phyloP scores from a whole-genome alignment of 352 stramenopile species.

The Vaucheria bursata region DNA sequence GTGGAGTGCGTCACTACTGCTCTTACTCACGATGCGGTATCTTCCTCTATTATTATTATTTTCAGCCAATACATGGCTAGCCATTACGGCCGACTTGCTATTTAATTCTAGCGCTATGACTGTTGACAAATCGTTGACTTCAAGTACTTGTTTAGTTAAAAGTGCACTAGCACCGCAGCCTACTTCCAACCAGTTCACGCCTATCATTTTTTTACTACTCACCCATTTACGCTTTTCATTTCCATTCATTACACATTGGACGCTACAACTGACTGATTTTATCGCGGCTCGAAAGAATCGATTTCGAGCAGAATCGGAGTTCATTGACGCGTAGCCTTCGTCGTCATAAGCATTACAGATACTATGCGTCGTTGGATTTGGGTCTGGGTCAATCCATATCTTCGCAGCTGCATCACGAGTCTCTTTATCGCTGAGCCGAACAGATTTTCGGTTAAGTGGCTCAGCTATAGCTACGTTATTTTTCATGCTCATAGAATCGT shows the following conservation, averaged over 20 bases:
- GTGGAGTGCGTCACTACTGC: too few relatives aligned
- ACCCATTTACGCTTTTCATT: too few relatives aligned
- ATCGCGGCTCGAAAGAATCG: not conserved
- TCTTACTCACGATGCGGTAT: not conserved
- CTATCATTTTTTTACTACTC: not conserved
- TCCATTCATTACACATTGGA: too few relatives aligned
- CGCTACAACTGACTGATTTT: not conserved
- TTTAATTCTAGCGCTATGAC: not conserved
- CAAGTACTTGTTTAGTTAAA: not conserved
- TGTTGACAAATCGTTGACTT: not conserved
- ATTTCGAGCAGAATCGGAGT: not conserved
- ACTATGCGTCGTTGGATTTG: too few relatives aligned
- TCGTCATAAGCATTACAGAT: not conserved
- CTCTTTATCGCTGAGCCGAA: too few relatives aligned
- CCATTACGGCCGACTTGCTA: not conserved
- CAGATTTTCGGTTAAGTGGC: too few relatives aligned
- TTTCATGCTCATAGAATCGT: too few relatives aligned
- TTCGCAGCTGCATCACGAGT: too few relatives aligned
- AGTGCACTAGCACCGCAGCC: not conserved
- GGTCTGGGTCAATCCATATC: too few relatives aligned
- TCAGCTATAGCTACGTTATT: too few relatives aligned
- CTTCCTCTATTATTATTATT: too few relatives aligned
- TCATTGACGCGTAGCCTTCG: constrained; percentile 6
- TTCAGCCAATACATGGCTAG: not conserved
- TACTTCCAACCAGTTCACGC: not conserved